Evolutionary conservation across 768 basidiomycete species (phyloP).

Genomic region (Crassisporium funariophilum): DNA sequence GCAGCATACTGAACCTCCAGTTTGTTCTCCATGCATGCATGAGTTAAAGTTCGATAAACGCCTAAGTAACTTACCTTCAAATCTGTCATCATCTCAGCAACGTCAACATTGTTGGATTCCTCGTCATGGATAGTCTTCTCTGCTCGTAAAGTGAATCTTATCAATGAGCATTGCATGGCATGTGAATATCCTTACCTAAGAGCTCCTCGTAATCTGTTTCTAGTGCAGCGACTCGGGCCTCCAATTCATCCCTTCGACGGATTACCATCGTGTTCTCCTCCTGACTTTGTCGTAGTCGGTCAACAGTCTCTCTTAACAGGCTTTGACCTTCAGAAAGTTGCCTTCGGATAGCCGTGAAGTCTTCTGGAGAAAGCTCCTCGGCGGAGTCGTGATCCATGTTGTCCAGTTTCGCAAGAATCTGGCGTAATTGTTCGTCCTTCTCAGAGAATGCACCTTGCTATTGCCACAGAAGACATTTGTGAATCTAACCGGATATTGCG

Average conservation of each 20-base stretch:
- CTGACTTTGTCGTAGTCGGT: conserved; percentile 84
- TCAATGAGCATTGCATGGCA: background rate
- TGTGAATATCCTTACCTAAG: conserved; percentile 59
- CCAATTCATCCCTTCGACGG: conserved; percentile 85
- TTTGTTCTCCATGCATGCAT: conserved; percentile 63
- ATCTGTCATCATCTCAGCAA: conserved; percentile 83
- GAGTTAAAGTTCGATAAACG: conserved; percentile 11
- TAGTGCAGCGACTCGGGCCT: conserved; percentile 74
- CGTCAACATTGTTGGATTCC: conserved; percentile 80
- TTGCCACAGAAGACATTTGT: conserved; percentile 17
- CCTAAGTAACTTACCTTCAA: conserved; percentile 65
- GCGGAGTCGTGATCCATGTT: conserved; percentile 63
- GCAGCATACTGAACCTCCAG: conserved; percentile 92
- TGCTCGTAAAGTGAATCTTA: conserved; percentile 32
- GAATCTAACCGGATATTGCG: background rate
- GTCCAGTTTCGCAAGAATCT: conserved; percentile 82
- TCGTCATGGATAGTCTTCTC: conserved; percentile 93
- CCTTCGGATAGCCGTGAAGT: conserved; percentile 79
- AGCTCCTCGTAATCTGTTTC: conserved; percentile 98
- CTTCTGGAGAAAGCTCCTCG: conserved; percentile 68
- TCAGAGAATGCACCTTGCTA: conserved; percentile 94
- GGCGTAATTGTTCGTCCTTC: conserved; percentile 91
- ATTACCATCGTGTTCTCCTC: conserved; percentile 89
- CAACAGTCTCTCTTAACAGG: conserved; percentile 84
- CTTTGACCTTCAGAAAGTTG: conserved; percentile 90